Evolutionary conservation across 495 filamentous ascomycete genomes (phyloP).

Genomic region (Hypoxylon rickii): DNA sequence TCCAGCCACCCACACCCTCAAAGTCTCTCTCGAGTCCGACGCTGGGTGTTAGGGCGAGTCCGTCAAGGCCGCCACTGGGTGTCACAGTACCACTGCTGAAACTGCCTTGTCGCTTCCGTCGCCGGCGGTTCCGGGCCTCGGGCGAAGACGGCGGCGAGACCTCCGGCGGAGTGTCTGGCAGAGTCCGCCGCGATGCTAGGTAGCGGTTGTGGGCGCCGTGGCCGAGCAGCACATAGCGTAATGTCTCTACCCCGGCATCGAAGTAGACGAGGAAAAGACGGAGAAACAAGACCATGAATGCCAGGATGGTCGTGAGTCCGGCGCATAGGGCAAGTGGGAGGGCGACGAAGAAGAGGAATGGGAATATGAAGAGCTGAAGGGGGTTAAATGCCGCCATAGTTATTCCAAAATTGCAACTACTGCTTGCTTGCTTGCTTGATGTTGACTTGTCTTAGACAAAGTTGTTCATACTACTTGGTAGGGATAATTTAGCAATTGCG

Average conservation of each 20-base stretch:
- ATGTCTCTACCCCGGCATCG: slow-evolving; percentile 61
- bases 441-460: too few relatives aligned
- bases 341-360: slow-evolving; percentile 66
- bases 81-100: slow-evolving; percentile 45
- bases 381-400: slow-evolving; percentile 53
- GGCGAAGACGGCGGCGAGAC: slow-evolving; percentile 19
- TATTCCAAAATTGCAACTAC: not conserved
- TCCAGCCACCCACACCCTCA: slow-evolving; percentile 86
- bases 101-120: slow-evolving; percentile 39
- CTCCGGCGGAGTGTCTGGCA: slow-evolving; percentile 5
- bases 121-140: slow-evolving; percentile 40
- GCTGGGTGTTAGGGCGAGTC: slow-evolving; percentile 45
- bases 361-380: slow-evolving; percentile 61
- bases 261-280: slow-evolving; percentile 70
- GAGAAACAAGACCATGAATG: slow-evolving; percentile 66
- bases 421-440: too few relatives aligned
- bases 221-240: slow-evolving; percentile 35
- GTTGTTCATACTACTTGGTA: slow-evolving; percentile 5
- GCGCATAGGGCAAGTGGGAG: slow-evolving; percentile 73
- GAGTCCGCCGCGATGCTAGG: slow-evolving; percentile 20
- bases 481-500: slow-evolving; percentile 2
- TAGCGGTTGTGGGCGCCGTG: slow-evolving; percentile 28
- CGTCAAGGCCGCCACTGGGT: slow-evolving; percentile 36
- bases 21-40: slow-evolving; percentile 67
- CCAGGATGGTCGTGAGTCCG: slow-evolving; percentile 67